These are phyloP conservation scores for Chlorella sp. DNA, from an alignment of 139 green algal species.

Conservation along the genomic window DNA sequence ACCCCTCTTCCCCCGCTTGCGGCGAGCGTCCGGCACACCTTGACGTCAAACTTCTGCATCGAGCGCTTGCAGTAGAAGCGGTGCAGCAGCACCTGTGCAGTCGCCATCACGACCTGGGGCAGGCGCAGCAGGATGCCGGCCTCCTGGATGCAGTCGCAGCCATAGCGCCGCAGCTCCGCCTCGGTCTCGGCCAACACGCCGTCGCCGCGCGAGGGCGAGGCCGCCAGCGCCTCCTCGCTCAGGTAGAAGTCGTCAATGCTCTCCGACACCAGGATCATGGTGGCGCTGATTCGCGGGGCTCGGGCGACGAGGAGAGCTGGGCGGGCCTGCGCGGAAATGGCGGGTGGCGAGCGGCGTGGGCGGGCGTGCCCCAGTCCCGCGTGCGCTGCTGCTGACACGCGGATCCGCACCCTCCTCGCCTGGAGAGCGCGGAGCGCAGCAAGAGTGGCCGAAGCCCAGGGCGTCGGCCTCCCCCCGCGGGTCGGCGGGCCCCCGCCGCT, in stretches of 20 bases:
- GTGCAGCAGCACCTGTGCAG: slow-evolving; percentile 91
- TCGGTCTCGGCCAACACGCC: slow-evolving; percentile 81
- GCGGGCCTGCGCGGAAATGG: too few relatives aligned
- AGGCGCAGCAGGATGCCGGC: slow-evolving; percentile 66
- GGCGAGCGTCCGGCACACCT: slow-evolving; percentile 58
- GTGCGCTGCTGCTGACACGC: too few relatives aligned
- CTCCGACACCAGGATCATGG: slow-evolving; percentile 59
- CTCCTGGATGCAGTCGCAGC: slow-evolving; percentile 78
- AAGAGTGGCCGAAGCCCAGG: too few relatives aligned
- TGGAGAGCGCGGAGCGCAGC: too few relatives aligned
- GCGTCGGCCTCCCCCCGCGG: too few relatives aligned
- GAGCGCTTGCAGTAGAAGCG: slow-evolving; percentile 95
- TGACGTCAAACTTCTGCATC: slow-evolving; percentile 78
- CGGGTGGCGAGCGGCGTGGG: too few relatives aligned
- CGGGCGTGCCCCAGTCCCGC: too few relatives aligned
- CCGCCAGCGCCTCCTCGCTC: slow-evolving; percentile 65
- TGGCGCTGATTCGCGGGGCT: too few relatives aligned
- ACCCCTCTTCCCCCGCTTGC: too few relatives aligned
- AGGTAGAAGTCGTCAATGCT: slow-evolving; percentile 93
- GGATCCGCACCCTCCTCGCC: too few relatives aligned
- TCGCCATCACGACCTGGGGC: slow-evolving; percentile 83
- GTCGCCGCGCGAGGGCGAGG: slow-evolving; percentile 67
- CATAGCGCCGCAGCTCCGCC: slow-evolving; percentile 70
- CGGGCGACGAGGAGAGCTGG: background rate
- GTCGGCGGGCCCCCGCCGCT: too few relatives aligned